Percentiles rank a stretch among this genome's conserved stretches.
Conservation (phyloP, 306 rosid genomes). For the Ormosia semicastrata region DNA sequence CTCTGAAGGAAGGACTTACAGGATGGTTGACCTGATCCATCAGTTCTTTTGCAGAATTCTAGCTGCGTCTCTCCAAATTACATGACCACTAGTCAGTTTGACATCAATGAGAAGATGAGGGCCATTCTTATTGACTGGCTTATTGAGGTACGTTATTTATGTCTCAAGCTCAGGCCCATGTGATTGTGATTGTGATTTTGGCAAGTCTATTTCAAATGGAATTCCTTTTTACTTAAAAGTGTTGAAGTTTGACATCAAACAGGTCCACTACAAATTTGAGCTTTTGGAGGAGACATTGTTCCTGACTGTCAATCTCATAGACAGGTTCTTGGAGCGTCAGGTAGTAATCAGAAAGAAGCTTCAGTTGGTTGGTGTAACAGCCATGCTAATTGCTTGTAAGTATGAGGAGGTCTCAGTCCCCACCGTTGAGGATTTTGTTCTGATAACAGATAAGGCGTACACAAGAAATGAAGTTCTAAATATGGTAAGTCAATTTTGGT, state of each 20-base stretch:
- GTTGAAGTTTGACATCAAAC: neutral
- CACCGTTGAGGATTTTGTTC: constrained; percentile 43
- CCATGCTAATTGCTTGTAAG: constrained; percentile 50
- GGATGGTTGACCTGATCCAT: neutral
- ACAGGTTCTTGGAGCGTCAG: constrained; percentile 46
- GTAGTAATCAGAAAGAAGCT: constrained; percentile 38
- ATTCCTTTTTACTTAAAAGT: neutral
- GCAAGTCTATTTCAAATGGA: neutral
- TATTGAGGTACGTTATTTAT: constrained; percentile 34
- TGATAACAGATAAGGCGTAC: constrained; percentile 48
- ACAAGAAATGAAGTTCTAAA: constrained; percentile 36
- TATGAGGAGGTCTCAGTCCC: constrained; percentile 50
- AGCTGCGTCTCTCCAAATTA: constrained; percentile 40
- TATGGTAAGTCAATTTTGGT: constrained; percentile 23
- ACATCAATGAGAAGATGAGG: constrained; percentile 52
- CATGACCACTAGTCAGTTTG: constrained; percentile 36
- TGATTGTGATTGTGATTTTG: neutral
- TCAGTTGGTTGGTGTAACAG: constrained; percentile 50
- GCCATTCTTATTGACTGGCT: constrained; percentile 53
- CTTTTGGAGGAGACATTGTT: constrained; percentile 45
- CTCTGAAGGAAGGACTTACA: neutral
- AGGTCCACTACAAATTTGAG: constrained; percentile 56
- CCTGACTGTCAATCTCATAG: constrained; percentile 48
- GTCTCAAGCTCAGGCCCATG: neutral
- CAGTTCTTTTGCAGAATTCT: constrained; percentile 28